Evolutionary conservation across 352 stramenopile species (phyloP).

Genomic region (Globisporangium takayamanum): DNA sequence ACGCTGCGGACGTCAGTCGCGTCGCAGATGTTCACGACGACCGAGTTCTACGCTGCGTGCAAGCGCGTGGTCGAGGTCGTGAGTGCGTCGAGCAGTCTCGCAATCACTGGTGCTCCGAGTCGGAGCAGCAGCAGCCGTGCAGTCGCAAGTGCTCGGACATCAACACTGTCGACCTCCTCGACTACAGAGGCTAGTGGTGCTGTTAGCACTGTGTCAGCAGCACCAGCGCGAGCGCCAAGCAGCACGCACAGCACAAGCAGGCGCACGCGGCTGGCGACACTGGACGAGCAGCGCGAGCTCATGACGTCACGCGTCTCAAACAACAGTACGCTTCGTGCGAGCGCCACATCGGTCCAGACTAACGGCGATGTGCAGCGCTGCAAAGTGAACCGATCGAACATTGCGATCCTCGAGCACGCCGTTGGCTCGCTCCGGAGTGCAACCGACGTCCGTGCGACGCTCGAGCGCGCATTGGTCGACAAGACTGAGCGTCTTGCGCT

Average conservation of each 20-base stretch:
- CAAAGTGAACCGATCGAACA: slow-evolving; percentile 25
- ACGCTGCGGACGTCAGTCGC: slow-evolving; percentile 26
- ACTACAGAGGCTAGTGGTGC: too few relatives aligned
- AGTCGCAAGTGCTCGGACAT: slow-evolving; percentile 5
- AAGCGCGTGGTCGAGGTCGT: slow-evolving; percentile 31
- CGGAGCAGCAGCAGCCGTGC: too few relatives aligned
- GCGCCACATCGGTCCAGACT: slow-evolving; percentile 9
- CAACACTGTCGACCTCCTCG: not conserved
- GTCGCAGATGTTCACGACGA: slow-evolving; percentile 31
- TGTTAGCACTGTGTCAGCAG: not conserved
- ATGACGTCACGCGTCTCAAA: not conserved
- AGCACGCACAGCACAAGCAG: not conserved
- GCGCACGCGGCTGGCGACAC: not conserved
- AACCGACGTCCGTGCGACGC: slow-evolving; percentile 24
- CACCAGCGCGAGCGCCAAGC: not conserved
- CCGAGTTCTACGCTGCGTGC: slow-evolving; percentile 32
- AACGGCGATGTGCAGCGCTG: slow-evolving; percentile 8
- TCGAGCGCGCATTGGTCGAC: slow-evolving; percentile 22
- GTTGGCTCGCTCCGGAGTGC: slow-evolving; percentile 32
- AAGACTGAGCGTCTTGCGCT: slow-evolving; percentile 16
- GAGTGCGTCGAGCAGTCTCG: slow-evolving; percentile 15
- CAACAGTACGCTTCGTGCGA: not conserved
- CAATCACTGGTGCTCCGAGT: not conserved
- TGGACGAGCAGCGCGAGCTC: slow-evolving; percentile 8
- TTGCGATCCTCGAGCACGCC: slow-evolving; percentile 34